Evolutionary conservation across 139 green algal genomes (phyloP).

Genomic region (Spirogloea muscicola): DNA sequence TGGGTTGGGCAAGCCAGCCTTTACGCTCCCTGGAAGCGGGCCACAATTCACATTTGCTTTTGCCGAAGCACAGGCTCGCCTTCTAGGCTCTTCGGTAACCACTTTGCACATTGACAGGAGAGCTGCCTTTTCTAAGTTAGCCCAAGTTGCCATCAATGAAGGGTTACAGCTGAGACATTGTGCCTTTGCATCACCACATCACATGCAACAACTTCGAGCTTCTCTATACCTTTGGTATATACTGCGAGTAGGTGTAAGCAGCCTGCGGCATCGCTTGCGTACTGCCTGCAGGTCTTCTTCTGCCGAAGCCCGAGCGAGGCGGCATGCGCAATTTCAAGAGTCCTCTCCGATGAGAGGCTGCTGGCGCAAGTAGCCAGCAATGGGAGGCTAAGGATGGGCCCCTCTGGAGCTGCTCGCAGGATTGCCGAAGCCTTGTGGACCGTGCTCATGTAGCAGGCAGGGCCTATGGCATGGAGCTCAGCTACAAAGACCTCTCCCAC

Average conservation of each 20-base stretch:
- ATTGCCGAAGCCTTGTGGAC: conserved; percentile 32
- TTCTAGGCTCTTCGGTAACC: conserved; percentile 41
- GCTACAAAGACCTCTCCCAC: too few species aligned
- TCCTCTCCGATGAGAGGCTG: neutral
- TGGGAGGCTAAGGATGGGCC: conserved; percentile 24
- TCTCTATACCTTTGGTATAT: conserved; percentile 6
- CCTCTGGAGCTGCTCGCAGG: conserved; percentile 8
- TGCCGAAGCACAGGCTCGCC: conserved; percentile 45
- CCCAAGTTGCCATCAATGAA: neutral
- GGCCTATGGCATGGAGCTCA: too few species aligned
- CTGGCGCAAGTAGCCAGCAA: conserved; percentile 26
- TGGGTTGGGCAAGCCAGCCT: conserved; percentile 46
- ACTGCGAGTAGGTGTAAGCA: conserved; percentile 8
- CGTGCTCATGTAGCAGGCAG: conserved; percentile 1
- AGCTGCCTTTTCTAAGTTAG: neutral
- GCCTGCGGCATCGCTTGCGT: neutral
- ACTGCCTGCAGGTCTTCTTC: conserved; percentile 16
- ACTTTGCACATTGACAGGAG: too few species aligned
- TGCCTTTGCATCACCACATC: neutral
- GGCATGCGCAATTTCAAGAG: neutral
- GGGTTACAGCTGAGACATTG: neutral
- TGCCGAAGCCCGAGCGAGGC: neutral
- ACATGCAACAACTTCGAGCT: neutral
- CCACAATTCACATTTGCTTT: conserved; percentile 44
- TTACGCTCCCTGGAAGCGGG: conserved; percentile 37